phyloP scores from a whole-genome alignment of 2,329 filamentous ascomycete species.

The Pseudopyricularia javanii region DNA sequence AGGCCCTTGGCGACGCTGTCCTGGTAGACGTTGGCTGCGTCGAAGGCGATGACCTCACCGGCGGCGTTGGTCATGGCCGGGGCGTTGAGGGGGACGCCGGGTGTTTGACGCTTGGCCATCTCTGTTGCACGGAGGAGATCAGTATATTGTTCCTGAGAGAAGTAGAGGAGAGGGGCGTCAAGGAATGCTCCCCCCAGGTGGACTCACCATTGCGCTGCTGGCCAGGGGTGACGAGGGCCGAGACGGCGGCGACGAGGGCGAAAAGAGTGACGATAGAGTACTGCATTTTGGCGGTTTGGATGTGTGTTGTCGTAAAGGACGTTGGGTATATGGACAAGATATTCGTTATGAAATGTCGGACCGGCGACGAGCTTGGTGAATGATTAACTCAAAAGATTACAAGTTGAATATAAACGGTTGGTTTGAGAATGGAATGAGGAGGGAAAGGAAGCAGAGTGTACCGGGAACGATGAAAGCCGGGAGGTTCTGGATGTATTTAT shows the following conservation, averaged over 20 bases:
- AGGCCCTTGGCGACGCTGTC: conserved; percentile 22
- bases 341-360: conserved; percentile 25
- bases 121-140: conserved; percentile 10
- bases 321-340: not conserved
- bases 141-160: not conserved
- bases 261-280: conserved; percentile 34
- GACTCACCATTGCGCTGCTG: conserved; percentile 12
- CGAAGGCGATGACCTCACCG: conserved; percentile 33
- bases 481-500: conserved; percentile 5
- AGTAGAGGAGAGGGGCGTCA: not conserved
- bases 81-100: conserved; percentile 19
- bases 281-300: conserved; percentile 34
- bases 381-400: conserved; percentile 12
- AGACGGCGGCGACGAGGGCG: conserved; percentile 30
- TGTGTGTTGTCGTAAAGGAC: conserved; percentile 6
- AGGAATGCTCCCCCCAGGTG: not conserved
- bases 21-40: conserved; percentile 28
- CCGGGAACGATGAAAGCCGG: not conserved
- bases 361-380: conserved; percentile 34
- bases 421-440: conserved; percentile 6
- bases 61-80: conserved; percentile 32
- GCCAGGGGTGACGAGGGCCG: conserved; percentile 6
- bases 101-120: conserved; percentile 19
- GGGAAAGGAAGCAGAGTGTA: conserved; percentile 3
- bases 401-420: conserved; percentile 11